Percentiles rank a stretch among this genome's conserved stretches.
These are phyloP conservation scores for Phytophthora lateralis DNA, from an alignment of 352 stramenopile species.

Conservation along the genomic window DNA sequence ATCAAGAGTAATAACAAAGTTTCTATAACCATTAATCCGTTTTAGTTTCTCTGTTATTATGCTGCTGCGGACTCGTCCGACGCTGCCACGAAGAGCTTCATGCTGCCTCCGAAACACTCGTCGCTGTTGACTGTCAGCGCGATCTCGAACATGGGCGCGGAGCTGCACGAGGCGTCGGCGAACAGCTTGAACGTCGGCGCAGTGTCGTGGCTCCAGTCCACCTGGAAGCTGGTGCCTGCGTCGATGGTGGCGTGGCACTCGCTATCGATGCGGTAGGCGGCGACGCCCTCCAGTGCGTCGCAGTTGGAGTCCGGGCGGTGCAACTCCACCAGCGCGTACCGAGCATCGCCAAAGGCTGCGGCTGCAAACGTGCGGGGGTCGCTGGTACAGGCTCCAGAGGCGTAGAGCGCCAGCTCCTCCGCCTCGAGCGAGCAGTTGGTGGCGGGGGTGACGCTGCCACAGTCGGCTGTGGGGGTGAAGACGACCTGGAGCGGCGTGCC, in stretches of 20 bases:
- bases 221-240: conserved; percentile 26
- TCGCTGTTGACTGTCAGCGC: conserved; percentile 9
- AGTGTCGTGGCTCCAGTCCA: conserved; percentile 9
- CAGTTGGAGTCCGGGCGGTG: conserved; percentile 19
- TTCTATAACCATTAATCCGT: neutral
- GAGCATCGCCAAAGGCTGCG: conserved; percentile 5
- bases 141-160: conserved; percentile 11
- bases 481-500: conserved; percentile 24
- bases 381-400: conserved; percentile 24
- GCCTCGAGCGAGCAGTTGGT: conserved; percentile 20
- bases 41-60: neutral
- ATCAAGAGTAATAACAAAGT: no score
- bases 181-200: conserved; percentile 25
- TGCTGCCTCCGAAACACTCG: conserved; percentile 25
- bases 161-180: conserved; percentile 19
- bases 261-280: conserved; percentile 30
- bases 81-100: conserved; percentile 21
- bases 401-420: conserved; percentile 22
- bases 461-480: conserved; percentile 23
- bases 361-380: conserved; percentile 16
- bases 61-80: neutral
- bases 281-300: conserved; percentile 19
- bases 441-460: conserved; percentile 2
- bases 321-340: conserved; percentile 28
- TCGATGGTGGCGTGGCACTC: conserved; percentile 29